These are phyloP conservation scores for Fusarium sp. DNA, from an alignment of 2,329 filamentous ascomycete species.

Conservation along the genomic window DNA sequence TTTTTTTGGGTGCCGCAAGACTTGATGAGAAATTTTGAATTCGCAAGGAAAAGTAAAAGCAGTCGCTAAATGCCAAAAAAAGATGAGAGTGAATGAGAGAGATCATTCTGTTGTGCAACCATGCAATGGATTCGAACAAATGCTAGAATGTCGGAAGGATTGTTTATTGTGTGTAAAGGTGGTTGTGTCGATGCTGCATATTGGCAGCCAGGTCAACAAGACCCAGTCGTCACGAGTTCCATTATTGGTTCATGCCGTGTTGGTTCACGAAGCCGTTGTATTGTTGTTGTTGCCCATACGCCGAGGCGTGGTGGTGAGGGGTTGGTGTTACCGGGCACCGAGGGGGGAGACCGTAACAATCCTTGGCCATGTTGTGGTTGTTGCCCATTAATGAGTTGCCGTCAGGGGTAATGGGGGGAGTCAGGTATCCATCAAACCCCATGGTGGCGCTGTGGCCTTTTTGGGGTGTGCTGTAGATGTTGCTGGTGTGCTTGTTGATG, in stretches of 20 bases:
- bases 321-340: constrained; percentile 74
- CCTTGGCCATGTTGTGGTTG: constrained; percentile 58
- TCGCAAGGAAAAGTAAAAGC: constrained; percentile 47
- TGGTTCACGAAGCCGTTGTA: constrained; percentile 57
- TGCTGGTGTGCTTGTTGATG: constrained; percentile 61
- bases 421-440: constrained; percentile 81
- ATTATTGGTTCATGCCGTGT: constrained; percentile 56
- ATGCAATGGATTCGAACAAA: constrained; percentile 49
- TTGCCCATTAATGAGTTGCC: constrained; percentile 65
- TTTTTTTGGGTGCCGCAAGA: constrained; percentile 55
- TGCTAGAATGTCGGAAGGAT: constrained; percentile 37
- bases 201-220: neutral
- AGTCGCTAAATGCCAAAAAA: constrained; percentile 62
- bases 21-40: constrained; percentile 49
- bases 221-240: constrained; percentile 37
- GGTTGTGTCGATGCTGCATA: constrained; percentile 8
- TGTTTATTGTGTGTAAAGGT: constrained; percentile 21
- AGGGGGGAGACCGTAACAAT: constrained; percentile 60
- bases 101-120: constrained; percentile 46
- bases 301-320: constrained; percentile 56
- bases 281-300: constrained; percentile 49
- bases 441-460: constrained; percentile 76
- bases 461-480: constrained; percentile 82
- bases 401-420: constrained; percentile 87
- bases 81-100: constrained; percentile 49